phyloP scores from a whole-genome alignment of 441 rosid genomes.

The Adansonia madagascariensis region DNA sequence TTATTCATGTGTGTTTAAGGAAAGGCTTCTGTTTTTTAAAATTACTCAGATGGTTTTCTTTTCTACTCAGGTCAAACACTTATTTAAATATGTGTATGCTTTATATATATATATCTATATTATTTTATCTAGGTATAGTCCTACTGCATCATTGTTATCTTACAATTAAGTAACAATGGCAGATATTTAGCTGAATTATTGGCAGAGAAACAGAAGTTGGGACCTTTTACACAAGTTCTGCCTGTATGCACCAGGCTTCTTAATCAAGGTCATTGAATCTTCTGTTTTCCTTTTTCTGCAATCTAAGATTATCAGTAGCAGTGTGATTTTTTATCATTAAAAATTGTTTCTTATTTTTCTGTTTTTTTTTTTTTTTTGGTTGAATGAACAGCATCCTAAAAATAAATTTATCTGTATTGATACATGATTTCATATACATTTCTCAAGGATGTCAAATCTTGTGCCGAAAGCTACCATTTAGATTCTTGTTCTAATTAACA shows the following conservation, averaged over 20 bases:
- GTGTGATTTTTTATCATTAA: neutral
- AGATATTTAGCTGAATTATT: slow-evolving; percentile 77
- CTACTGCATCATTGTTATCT: neutral
- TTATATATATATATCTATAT: neutral
- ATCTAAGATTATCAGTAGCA: slow-evolving; percentile 14
- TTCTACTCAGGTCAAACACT: neutral
- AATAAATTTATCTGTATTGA: neutral
- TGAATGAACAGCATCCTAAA: neutral
- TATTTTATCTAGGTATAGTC: neutral
- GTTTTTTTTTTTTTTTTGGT: too few species aligned
- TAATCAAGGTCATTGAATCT: slow-evolving; percentile 61
- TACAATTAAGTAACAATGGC: slow-evolving; percentile 26
- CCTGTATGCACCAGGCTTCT: slow-evolving; percentile 78
- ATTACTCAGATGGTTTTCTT: neutral
- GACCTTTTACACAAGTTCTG: slow-evolving; percentile 74
- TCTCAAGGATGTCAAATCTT: slow-evolving; percentile 12
- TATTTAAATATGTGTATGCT: neutral
- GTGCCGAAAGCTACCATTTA: slow-evolving; percentile 5
- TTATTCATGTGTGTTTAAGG: neutral
- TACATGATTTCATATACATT: neutral
- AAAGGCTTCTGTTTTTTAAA: neutral
- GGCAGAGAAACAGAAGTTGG: slow-evolving; percentile 85
- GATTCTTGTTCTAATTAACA: neutral
- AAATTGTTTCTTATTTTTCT: neutral
- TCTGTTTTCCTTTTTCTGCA: slow-evolving; percentile 19